Evolutionary conservation across 2,329 filamentous ascomycete genomes (phyloP), one percentile per base, ranked within the genome.

Genomic region (Emergomyces africanus): DNA sequence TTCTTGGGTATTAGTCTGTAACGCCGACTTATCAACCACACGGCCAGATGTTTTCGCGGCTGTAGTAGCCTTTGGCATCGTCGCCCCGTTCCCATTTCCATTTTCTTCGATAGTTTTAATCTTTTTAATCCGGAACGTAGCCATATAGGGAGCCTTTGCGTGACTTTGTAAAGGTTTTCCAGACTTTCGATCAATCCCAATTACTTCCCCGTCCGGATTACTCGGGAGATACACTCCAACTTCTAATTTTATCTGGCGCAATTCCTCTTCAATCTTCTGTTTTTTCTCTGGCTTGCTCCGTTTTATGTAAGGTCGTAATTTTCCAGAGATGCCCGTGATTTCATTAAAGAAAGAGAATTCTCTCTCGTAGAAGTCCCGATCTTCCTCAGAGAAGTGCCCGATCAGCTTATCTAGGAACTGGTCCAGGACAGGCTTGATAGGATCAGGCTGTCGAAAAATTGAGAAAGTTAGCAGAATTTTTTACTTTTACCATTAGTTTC

Each of bases 311-410:
- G 95, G 94, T 68, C 94, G 91, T 54, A 99, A 81, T 69, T 96
- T 99, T 59, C 94, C 95, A 0, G 95, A 99, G 59, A 99, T 92
- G 54, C 82, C 86, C 1, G 94, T 99, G 44, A 99, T 90, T 72
- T 97, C 91, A 65, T 94, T 89, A 71, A 99, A 99, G 79, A 99
- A 99, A n/a, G 85, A 78, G 67, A 99, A 99, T 70, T 99, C 94
- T 63, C 89, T 84, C 71, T 96, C 88, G 68, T 94, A 99, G 72
- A 99, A 99, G 55, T 79, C 82, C 62, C 82, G 85, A 69, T 99
- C 95, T 59, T 84, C 83, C 0, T 77, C 72, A 0, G 88, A 87
- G 73, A 97, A 99, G 71, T 88, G 89, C 12, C 82, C 78, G 57
- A 96, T 83, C 77, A 99, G 84, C 66, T 86, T 87, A 33, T 81